A percentile compares a stretch with the other conserved stretches of the same genome.
These are phyloP conservation scores for Xylaria grammica DNA, from an alignment of 495 filamentous ascomycete genomes.

Conservation along the genomic window DNA sequence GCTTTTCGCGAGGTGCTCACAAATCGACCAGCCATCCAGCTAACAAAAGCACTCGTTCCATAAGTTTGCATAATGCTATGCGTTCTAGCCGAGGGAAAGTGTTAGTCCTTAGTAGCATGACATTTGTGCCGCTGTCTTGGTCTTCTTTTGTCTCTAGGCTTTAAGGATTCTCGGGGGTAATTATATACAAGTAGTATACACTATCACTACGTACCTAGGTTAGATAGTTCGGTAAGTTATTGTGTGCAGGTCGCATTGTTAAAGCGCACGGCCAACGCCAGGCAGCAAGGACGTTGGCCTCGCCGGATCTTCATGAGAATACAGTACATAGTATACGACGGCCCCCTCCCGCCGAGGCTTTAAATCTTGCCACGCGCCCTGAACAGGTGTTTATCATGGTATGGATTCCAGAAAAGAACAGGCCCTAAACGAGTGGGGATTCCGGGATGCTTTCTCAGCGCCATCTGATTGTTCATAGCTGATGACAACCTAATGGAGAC, in stretches of 20 bases:
- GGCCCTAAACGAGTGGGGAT: not conserved
- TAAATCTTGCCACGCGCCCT: not conserved
- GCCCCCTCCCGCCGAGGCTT: not conserved
- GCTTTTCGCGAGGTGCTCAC: not conserved
- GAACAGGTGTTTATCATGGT: not conserved
- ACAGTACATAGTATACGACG: not conserved
- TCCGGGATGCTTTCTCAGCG: no score
- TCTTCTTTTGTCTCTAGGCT: constrained; percentile 1
- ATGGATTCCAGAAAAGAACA: not conserved
- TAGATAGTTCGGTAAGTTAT: no score
- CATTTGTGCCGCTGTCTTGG: not conserved
- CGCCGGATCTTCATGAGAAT: not conserved
- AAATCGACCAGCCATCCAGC: not conserved
- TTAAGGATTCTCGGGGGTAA: no score
- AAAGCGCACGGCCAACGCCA: constrained; percentile 13
- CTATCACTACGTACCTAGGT: not conserved
- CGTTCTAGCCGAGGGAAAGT: no score
- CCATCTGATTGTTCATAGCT: no score
- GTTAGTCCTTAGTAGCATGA: no score
- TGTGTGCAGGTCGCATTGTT: constrained; percentile 1
- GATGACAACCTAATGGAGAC: not conserved
- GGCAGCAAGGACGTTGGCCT: not conserved
- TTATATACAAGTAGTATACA: no score
- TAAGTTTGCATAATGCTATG: constrained; percentile 14
- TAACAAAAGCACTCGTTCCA: constrained; percentile 12